Evolutionary conservation across 2,329 filamentous ascomycete species (phyloP), one percentile per base, ranked within the genome.

Genomic region (Zymoseptoria ardabiliae): DNA sequence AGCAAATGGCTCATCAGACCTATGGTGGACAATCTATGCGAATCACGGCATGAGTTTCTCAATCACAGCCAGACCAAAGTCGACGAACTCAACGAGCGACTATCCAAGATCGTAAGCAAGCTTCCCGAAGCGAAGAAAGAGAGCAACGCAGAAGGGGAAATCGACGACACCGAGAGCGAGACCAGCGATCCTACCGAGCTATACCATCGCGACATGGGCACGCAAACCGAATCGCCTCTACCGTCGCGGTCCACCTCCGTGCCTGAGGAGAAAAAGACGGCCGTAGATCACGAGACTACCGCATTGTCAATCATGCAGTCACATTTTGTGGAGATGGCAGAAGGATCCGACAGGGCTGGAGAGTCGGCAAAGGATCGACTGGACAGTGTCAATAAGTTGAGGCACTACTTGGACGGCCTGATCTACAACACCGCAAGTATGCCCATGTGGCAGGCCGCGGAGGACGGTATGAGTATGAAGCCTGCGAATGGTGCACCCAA

Each of bases 131-230:
- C 64, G 23, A 66, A 58, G 50, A 57, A 23, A 59, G 61, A 60
- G 25, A 68, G 55, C 54, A 61, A 59, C 56, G 70, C 66, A 30
- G 70, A 71, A 17, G 74, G 75, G 25, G 73, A 76, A 48, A 68
- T 73, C n/a, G 77, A 77, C 19, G 80, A 83, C 50, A 68, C 68
- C 13, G 80, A 81, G 21, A 81, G 79, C 50, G 66, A 77, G 17
- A 76, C 75, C 66, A 84, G 81, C 11, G 84, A 86, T 64, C 89
- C 90, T 0, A 85, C 87, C 0, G 89, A 93, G 73, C 82, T 92
- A 62, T 94, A 90, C 74, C 89, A 92, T 72, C 84, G 89, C 52
- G 90, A 94, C 70, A 82, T 90, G 61, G 89, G 88, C 63, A 89
- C 89, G 1, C 90, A 94, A 73, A 94, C 90, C 0, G 59, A 61